Base-by-base conservation (phyloP, 257 asterid genomes). In the Ilex aquifolium region DNA sequence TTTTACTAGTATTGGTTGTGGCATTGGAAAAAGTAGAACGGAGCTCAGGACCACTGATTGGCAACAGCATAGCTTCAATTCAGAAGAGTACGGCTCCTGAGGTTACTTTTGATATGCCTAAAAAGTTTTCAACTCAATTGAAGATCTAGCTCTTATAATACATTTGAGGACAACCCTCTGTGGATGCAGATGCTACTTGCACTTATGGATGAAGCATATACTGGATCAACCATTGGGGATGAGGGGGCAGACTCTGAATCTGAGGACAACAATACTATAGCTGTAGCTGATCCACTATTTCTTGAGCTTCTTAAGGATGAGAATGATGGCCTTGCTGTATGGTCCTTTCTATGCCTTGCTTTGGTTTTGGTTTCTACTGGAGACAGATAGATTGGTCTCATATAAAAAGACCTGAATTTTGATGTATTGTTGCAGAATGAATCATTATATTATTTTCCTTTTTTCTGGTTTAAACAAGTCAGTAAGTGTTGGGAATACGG, bases 171-270 rank as follows among this genome's bases (percentile, higher is more conserved):
- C 42, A 48, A 65, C 60, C 62, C 60, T 63, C 27, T 67, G 66
- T 77, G 66, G 65, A 68, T 60, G 56, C 74, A 88, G 96, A 91
- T 88, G 96, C 83, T 91, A 75, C 87, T 91, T 29, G 95, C 90
- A n/a, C 88, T 91, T 65, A 91, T 91, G 98, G 98, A 91, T 78
- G 95, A 88, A 80, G 98, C 98, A 59, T 91, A 86, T 76, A 91
- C 96, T 50, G 96, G 98, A 59, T 83, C 98, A 69, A 88, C 95
- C 59, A 86, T 86, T 57, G 98, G 90, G 69, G 98, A 86, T 71
- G 96, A 87, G 62, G 96, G 95, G 70, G 95, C 78, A 40, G 98
- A 91, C 74, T 89, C 95, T 65, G 98, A 86, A 79, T 88, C 95
- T 61, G 96, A 88, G 75, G 96, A 91, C 67, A 85, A 79, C 78